Percentiles rank a stretch among this genome's conserved stretches.
Evolutionary conservation across 164 flowering plant species (phyloP).

Genomic region (Stephania cephalantha): DNA sequence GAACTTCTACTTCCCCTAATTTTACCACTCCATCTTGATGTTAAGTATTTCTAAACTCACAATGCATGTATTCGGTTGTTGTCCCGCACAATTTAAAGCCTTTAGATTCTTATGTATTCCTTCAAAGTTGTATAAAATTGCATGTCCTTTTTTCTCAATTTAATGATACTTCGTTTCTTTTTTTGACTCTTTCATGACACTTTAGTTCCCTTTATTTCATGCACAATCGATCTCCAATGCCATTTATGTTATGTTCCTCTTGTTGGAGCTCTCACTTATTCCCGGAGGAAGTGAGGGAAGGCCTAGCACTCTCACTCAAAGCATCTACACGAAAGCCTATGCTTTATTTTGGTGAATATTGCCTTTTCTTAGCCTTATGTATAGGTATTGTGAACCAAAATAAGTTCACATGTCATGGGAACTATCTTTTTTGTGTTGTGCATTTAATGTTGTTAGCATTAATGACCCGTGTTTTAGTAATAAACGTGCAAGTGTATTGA

Average conservation of each 20-base stretch:
- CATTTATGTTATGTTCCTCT: not conserved
- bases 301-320: not conserved
- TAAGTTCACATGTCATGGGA: not conserved
- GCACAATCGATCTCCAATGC: no score
- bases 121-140: no score
- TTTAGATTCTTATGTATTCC: no score
- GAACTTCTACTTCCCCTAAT: no score
- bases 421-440: not conserved
- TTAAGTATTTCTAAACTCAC: no score
- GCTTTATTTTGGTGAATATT: not conserved
- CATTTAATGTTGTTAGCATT: not conserved
- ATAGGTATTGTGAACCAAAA: no score
- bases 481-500: no score
- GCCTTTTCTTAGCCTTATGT: not conserved
- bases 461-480: no score
- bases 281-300: not conserved
- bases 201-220: no score
- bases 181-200: not conserved
- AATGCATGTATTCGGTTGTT: no score
- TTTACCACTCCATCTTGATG: no score
- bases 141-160: not conserved
- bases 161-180: not conserved
- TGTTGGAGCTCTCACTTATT: not conserved
- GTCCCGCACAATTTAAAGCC: no score
- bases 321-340: not conserved